Conservation (phyloP, 2,329 filamentous ascomycete species). For the Arthrobotrys sphaeroides region DNA sequence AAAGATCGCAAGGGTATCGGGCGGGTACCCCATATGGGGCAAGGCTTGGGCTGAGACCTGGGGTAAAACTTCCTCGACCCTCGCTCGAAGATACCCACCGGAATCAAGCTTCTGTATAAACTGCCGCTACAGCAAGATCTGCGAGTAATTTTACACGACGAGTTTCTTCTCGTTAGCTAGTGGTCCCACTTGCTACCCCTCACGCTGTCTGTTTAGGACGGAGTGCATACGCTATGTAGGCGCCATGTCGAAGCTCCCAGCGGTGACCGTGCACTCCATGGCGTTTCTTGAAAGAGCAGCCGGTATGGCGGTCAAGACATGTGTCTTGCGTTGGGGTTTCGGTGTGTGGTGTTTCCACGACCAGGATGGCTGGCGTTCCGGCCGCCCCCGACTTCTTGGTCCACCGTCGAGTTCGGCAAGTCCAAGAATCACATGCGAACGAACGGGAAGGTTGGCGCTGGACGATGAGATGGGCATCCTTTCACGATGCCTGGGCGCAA, state of each 20-base stretch:
- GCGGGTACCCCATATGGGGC: slow-evolving; percentile 44
- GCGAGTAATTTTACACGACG: slow-evolving; percentile 44
- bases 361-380: slow-evolving; percentile 18
- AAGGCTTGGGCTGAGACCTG: slow-evolving; percentile 39
- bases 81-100: not conserved
- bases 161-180: not conserved
- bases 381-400: slow-evolving; percentile 34
- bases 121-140: slow-evolving; percentile 46
- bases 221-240: slow-evolving; percentile 34
- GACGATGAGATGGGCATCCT: slow-evolving; percentile 21
- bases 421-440: slow-evolving; percentile 52
- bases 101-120: slow-evolving; percentile 41
- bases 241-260: slow-evolving; percentile 9
- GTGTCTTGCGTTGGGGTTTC: slow-evolving; percentile 31
- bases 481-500: slow-evolving; percentile 25
- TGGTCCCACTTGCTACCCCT: slow-evolving; percentile 39
- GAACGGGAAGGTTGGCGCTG: slow-evolving; percentile 18
- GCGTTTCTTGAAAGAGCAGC: slow-evolving; percentile 29
- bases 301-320: slow-evolving; percentile 19
- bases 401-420: slow-evolving; percentile 47
- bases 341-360: slow-evolving; percentile 28
- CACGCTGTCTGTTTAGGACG: not conserved
- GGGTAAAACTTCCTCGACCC: slow-evolving; percentile 22
- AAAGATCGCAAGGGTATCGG: slow-evolving; percentile 43
- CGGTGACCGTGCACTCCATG: slow-evolving; percentile 20